Base-by-base conservation (phyloP, 1,284 basidiomycete genomes). In the Ceratobasidium sp. region DNA sequence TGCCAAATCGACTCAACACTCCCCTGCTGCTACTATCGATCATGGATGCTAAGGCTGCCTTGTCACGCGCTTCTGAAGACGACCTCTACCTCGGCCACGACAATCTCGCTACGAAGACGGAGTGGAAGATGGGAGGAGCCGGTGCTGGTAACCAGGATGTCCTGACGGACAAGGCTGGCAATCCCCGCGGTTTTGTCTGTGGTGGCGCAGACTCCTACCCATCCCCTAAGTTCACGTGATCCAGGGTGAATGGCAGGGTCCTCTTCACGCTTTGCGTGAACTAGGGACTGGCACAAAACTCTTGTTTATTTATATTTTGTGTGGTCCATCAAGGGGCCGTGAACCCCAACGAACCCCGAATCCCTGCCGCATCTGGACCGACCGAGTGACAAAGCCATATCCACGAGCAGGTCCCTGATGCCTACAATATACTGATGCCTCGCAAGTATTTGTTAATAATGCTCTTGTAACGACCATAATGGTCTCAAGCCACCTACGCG, bases 181-280 rank as follows among this genome's bases (percentile, higher is more conserved):
- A 29, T 29, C 25, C n/a, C 25, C 25, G 25, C 25, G 25, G 25
- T 29, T 29, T 29, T 29, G 25, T 29, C 25, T 29, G 25, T 29
- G 25, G 25, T 29, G 25, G 25, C 25, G 25, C 61, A 62, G 61
- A 62, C 61, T 62, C 61, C 61, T 62, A 62, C 61, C 61, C 61
- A 62, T 34, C 1, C 61, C 40, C 61, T 62, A 54, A 4, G 57
- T 61, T 32, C 57, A 61, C 29, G 57, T 61, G 57, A 61, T 61
- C 8, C 64, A 66, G 64, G 64, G 64, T 51, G 44, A 66, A 66
- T 51, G 62, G 44, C 64, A 66, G 64, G 64, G 64, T 66, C 44
- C 64, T 66, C 44, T 66, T 66, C 64, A 49, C 44, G 25, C 49
- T 17, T 29, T 51, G 64, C 46, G 64, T 66, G 44, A 46, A 66